phyloP scores from a whole-genome alignment of 768 basidiomycete genomes.

The Tricholoma terreum region DNA sequence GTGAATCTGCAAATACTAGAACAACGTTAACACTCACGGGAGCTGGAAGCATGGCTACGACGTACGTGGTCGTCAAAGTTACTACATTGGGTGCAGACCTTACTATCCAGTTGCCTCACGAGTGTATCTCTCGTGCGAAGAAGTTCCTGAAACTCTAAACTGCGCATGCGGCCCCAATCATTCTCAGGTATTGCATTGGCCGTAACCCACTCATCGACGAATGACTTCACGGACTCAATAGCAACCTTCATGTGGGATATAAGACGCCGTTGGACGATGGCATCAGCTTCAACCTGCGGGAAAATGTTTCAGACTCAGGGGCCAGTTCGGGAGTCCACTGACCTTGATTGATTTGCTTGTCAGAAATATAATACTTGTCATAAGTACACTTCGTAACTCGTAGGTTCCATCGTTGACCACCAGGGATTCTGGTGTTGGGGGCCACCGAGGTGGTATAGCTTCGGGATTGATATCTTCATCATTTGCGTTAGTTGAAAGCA shows the following conservation, averaged over 20 bases:
- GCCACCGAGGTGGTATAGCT: constrained; percentile 75
- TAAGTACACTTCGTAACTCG: constrained; percentile 60
- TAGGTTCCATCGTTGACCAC: constrained; percentile 55
- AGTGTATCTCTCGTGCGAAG: constrained; percentile 58
- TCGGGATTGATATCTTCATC: constrained; percentile 53
- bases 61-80: constrained; percentile 77
- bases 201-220: constrained; percentile 59
- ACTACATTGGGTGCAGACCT: constrained; percentile 55
- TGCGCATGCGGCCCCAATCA: constrained; percentile 79
- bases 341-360: constrained; percentile 74
- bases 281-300: constrained; percentile 63
- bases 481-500: not conserved
- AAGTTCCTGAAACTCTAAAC: constrained; percentile 89
- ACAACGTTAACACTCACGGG: constrained; percentile 1
- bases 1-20: constrained; percentile 76
- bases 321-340: not conserved
- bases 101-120: constrained; percentile 37
- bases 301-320: not conserved
- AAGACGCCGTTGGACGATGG: constrained; percentile 62
- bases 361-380: constrained; percentile 75
- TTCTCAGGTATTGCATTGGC: constrained; percentile 59
- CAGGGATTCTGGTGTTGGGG: constrained; percentile 49
- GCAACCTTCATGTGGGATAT: constrained; percentile 62
- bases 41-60: constrained; percentile 10
- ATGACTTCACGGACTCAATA: constrained; percentile 42